These are phyloP conservation scores for Spencermartinsiella ligniputridi DNA, from an alignment of 1,139 yeast genomes.

Conservation along the genomic window DNA sequence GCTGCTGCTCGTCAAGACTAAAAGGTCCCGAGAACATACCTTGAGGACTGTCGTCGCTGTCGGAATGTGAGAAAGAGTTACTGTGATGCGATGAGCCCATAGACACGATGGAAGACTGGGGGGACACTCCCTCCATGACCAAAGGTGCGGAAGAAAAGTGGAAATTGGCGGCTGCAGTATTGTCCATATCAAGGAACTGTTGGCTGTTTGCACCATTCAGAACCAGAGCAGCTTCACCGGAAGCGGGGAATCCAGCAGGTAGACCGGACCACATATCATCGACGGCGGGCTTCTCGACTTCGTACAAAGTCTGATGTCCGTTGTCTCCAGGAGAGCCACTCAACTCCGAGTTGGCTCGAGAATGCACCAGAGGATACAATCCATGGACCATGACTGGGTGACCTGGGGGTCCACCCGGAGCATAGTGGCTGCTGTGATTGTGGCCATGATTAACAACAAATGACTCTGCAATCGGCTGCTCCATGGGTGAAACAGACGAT, in stretches of 20 bases:
- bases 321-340: background rate
- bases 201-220: background rate
- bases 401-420: conserved; percentile 1
- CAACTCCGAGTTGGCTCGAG: conserved; percentile 22
- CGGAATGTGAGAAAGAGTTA: conserved; percentile 3
- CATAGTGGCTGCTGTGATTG: background rate
- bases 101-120: conserved; percentile 10
- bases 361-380: conserved; percentile 23
- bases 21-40: background rate
- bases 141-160: background rate
- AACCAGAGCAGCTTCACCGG: background rate
- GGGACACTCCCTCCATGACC: conserved; percentile 6
- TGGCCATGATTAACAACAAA: too few species aligned
- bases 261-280: background rate
- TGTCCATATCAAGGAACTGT: background rate
- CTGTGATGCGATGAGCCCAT: conserved; percentile 4
- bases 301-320: background rate
- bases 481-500: background rate
- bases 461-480: too few species aligned
- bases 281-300: background rate
- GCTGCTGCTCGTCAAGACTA: conserved; percentile 1
- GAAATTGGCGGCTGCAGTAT: background rate
- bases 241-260: background rate
- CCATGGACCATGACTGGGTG: conserved; percentile 15
- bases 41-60: conserved; percentile 1